These are phyloP conservation scores for Pythium folliculosum DNA, from an alignment of 352 stramenopile genomes.

Conservation along the genomic window DNA sequence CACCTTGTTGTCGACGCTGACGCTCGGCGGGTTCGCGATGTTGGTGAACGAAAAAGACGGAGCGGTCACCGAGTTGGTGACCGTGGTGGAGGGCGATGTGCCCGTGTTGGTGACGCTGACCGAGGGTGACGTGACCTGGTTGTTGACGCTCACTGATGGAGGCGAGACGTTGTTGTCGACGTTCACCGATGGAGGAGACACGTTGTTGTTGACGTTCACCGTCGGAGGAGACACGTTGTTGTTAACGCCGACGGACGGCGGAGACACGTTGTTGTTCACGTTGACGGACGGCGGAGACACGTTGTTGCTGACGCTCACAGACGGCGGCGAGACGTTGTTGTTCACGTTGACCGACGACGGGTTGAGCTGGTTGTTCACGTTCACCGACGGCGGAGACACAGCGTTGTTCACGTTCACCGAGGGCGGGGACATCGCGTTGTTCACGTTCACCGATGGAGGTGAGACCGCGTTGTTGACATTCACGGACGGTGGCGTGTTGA, in stretches of 20 bases:
- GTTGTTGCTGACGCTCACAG: constrained; percentile 14
- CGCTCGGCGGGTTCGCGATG: constrained; percentile 5
- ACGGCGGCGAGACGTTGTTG: constrained; percentile 7
- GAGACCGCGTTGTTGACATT: constrained; percentile 13
- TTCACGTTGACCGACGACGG: constrained; percentile 13
- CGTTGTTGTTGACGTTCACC: constrained; percentile 10
- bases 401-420: constrained; percentile 13
- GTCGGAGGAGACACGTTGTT: neutral
- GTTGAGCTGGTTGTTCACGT: constrained; percentile 12
- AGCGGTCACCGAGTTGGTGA: neutral
- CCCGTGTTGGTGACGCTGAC: constrained; percentile 1
- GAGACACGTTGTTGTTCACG: constrained; percentile 9
- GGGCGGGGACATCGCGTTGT: constrained; percentile 1
- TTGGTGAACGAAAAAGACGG: neutral
- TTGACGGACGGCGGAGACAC: constrained; percentile 5
- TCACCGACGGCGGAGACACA: neutral
- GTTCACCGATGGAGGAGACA: neutral
- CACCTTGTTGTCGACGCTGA: constrained; percentile 4
- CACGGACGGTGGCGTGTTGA: neutral
- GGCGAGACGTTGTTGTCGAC: constrained; percentile 6
- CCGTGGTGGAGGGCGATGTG: neutral
- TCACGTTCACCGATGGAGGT: neutral
- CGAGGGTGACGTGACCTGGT: constrained; percentile 4
- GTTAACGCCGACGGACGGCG: constrained; percentile 14
- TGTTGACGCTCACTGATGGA: constrained; percentile 8